Evolutionary conservation across 148 eudicot genomes (phyloP).

Genomic region (Diospyros lotus): DNA sequence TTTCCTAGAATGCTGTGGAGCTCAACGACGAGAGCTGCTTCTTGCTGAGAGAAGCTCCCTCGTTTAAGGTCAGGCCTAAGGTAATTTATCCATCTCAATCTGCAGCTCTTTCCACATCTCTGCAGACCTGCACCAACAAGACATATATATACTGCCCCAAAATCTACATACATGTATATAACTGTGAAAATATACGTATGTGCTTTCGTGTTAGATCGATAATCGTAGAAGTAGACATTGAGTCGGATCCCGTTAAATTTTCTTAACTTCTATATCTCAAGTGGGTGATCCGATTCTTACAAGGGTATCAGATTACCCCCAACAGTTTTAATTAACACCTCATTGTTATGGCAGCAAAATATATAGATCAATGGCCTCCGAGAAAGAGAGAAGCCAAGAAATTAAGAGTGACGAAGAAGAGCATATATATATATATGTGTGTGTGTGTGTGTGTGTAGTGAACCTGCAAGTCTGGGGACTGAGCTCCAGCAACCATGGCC

Average conservation of each 20-base stretch:
- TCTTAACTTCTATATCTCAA: too few species aligned
- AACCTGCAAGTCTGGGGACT: conserved; percentile 81
- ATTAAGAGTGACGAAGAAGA: background rate
- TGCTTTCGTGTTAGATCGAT: too few species aligned
- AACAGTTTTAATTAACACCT: too few species aligned
- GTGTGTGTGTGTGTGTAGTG: too few species aligned
- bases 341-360: too few species aligned
- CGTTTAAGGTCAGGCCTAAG: conserved; percentile 82
- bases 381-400: background rate
- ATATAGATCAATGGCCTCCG: background rate
- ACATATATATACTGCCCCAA: background rate
- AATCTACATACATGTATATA: background rate
- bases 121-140: conserved; percentile 54
- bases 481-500: conserved; percentile 92
- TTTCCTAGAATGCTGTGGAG: conserved; percentile 86
- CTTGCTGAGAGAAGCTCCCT: conserved; percentile 72
- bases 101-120: conserved; percentile 91
- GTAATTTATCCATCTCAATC: conserved; percentile 88
- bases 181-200: background rate
- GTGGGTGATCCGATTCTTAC: too few species aligned
- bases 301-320: too few species aligned
- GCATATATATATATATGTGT: too few species aligned
- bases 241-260: too few species aligned
- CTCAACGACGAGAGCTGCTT: conserved; percentile 76
- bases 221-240: too few species aligned